phyloP scores from a whole-genome alignment of 306 rosid genomes.

The Datisca glomerata region DNA sequence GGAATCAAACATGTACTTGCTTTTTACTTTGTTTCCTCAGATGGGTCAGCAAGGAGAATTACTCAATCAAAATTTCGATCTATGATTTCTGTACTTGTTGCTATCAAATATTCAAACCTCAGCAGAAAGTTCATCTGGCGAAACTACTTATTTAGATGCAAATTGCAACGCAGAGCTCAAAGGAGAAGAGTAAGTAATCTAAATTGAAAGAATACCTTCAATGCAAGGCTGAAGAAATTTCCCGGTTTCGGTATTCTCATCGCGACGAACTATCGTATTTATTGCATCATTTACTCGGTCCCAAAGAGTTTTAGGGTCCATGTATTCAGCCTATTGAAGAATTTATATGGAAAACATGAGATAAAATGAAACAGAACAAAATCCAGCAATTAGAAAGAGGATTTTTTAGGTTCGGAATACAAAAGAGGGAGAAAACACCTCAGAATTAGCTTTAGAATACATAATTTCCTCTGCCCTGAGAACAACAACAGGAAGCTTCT shows the following conservation, averaged over 20 bases:
- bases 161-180: no score
- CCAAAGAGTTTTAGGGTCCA: constrained; percentile 52
- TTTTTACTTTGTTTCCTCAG: no score
- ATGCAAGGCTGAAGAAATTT: constrained; percentile 69
- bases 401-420: no score
- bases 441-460: constrained; percentile 77
- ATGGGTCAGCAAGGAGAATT: no score
- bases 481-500: constrained; percentile 72
- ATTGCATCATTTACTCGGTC: constrained; percentile 58
- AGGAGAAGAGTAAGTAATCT: not conserved
- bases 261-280: constrained; percentile 48
- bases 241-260: constrained; percentile 47
- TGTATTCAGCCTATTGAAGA: constrained; percentile 64
- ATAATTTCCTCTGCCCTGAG: constrained; percentile 64
- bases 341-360: constrained; percentile 12
- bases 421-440: constrained; percentile 25
- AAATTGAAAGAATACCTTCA: constrained; percentile 41
- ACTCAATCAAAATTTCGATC: no score
- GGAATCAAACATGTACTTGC: no score
- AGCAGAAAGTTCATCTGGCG: no score
- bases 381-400: no score
- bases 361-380: no score
- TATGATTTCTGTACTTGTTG: no score
- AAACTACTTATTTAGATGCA: no score
- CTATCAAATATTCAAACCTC: no score